A percentile compares a stretch with the other conserved stretches of the same genome.
Conservation (phyloP, 805 yeast species). For the Grigorovia humatica region DNA sequence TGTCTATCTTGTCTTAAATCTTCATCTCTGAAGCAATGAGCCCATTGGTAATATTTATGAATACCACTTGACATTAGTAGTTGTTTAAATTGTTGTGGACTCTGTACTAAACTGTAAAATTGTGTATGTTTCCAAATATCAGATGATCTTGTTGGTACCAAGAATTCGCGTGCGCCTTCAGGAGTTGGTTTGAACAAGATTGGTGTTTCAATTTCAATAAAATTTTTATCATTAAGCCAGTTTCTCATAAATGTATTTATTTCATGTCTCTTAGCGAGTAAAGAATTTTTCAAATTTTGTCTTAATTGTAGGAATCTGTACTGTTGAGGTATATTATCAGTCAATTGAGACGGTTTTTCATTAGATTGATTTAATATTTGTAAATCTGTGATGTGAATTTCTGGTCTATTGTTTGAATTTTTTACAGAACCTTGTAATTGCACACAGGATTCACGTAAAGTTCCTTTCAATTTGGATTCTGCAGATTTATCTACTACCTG, state of each 20-base stretch:
- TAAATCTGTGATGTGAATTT: constrained; percentile 42
- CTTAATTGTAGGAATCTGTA: constrained; percentile 76
- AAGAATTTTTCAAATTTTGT: constrained; percentile 42
- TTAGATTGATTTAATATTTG: constrained; percentile 55
- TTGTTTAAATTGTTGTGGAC: constrained; percentile 97
- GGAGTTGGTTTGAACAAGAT: constrained; percentile 90
- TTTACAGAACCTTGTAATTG: background rate
- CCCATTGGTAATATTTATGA: constrained; percentile 76
- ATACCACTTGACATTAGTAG: constrained; percentile 90
- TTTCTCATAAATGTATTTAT: constrained; percentile 41
- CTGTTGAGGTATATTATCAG: constrained; percentile 60
- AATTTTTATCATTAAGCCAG: constrained; percentile 34
- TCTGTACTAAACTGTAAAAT: constrained; percentile 87
- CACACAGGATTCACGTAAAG: constrained; percentile 6
- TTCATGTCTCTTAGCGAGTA: constrained; percentile 46
- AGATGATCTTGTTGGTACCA: constrained; percentile 74
- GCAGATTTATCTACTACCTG: constrained; percentile 41
- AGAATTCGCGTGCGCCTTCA: constrained; percentile 93
- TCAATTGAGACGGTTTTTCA: constrained; percentile 54
- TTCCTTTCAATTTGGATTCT: background rate
- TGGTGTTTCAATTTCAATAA: constrained; percentile 88
- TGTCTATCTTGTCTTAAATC: constrained; percentile 91
- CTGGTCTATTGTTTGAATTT: constrained; percentile 26
- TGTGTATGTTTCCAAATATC: constrained; percentile 9
- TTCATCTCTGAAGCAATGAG: constrained; percentile 92